phyloP scores from a whole-genome alignment of 257 asterid species.

The Solanum ossicruentum region DNA sequence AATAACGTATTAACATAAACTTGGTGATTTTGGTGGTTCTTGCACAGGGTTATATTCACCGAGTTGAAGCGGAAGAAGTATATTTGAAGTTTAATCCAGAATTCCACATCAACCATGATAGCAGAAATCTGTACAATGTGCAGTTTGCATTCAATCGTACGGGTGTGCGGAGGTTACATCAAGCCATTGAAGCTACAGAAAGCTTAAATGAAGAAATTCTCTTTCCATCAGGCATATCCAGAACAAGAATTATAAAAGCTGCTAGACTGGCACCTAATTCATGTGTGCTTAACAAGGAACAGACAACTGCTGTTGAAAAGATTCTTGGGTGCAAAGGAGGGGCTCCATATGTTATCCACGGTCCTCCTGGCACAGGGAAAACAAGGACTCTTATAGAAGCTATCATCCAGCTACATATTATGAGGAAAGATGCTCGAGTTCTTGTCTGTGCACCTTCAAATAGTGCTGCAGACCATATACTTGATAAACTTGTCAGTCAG shows the following conservation, averaged over 20 bases:
- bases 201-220: conserved; percentile 37
- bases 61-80: conserved; percentile 81
- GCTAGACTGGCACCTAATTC: conserved; percentile 40
- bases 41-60: conserved; percentile 65
- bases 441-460: conserved; percentile 96
- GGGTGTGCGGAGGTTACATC: conserved; percentile 54
- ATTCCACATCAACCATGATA: conserved; percentile 50
- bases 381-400: conserved; percentile 78
- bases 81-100: conserved; percentile 38
- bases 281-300: conserved; percentile 52
- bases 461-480: conserved; percentile 78
- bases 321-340: conserved; percentile 69
- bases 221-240: conserved; percentile 37
- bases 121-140: conserved; percentile 40
- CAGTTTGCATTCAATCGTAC: conserved; percentile 58
- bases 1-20: background rate
- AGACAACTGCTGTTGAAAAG: conserved; percentile 48
- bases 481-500: conserved; percentile 45
- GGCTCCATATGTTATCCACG: conserved; percentile 75
- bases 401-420: conserved; percentile 51
- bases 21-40: background rate
- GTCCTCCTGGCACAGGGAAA: conserved; percentile 99
- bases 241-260: conserved; percentile 11
- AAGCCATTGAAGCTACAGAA: conserved; percentile 71
- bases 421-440: conserved; percentile 21